Evolutionary conservation across 1,284 basidiomycete species (phyloP).

Genomic region (Microbotryum lychnidis-dioicae): DNA sequence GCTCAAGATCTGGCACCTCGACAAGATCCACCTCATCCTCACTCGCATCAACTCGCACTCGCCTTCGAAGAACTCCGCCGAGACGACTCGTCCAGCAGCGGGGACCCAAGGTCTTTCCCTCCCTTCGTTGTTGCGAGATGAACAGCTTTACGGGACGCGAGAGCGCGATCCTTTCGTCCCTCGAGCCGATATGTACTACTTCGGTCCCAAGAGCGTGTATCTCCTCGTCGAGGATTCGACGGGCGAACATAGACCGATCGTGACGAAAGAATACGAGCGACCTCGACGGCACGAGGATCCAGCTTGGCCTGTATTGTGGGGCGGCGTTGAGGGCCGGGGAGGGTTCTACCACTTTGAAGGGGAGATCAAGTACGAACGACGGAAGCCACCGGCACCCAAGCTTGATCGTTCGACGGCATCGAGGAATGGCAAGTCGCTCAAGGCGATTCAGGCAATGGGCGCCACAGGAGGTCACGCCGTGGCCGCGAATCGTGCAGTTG

Average conservation of each 20-base stretch:
- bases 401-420: not conserved
- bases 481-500: no score
- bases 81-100: conserved; percentile 5
- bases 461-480: not conserved
- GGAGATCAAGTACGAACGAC: conserved; percentile 16
- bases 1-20: conserved; percentile 81
- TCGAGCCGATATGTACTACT: conserved; percentile 82
- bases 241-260: conserved; percentile 55
- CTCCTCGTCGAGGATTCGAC: conserved; percentile 85
- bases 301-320: conserved; percentile 48
- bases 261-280: conserved; percentile 48
- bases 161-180: conserved; percentile 86
- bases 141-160: conserved; percentile 70
- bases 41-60: conserved; percentile 32
- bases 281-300: conserved; percentile 39
- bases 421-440: not conserved
- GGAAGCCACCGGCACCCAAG: not conserved
- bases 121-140: conserved; percentile 65
- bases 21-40: conserved; percentile 46
- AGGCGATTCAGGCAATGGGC: not conserved
- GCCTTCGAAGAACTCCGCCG: conserved; percentile 32
- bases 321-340: conserved; percentile 40
- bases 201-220: conserved; percentile 67
- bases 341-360: conserved; percentile 39
- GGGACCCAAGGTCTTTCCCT: conserved; percentile 31